These are phyloP conservation scores for Cystofilobasidium bisporidii DNA, from an alignment of 768 basidiomycete genomes.

Conservation along the genomic window DNA sequence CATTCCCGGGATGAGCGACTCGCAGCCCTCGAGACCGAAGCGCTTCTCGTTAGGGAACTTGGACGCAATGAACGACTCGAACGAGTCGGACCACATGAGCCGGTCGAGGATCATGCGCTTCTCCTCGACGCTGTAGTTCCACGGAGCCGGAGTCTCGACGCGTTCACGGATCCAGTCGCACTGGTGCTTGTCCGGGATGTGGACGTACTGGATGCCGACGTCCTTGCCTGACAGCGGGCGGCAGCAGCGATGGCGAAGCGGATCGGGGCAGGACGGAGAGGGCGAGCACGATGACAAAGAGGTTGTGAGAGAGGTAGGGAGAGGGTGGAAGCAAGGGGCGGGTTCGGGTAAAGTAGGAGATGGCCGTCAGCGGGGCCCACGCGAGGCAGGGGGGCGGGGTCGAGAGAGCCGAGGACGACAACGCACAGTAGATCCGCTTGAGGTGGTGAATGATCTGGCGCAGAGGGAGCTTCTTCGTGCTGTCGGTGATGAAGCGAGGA, in stretches of 20 bases:
- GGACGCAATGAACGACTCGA: constrained; percentile 95
- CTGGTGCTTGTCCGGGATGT: constrained; percentile 96
- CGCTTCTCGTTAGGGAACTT: constrained; percentile 99
- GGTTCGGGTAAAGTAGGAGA: not conserved
- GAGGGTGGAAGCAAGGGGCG: too few species aligned
- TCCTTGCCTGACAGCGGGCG: constrained; percentile 54
- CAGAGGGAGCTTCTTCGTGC: constrained; percentile 75
- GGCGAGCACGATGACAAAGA: too few species aligned
- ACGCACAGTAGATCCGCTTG: constrained; percentile 87
- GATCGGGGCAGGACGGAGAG: too few species aligned
- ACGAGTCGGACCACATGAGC: constrained; percentile 99
- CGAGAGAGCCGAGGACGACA: not conserved
- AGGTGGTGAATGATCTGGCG: constrained; percentile 83
- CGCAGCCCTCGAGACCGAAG: constrained; percentile 97
- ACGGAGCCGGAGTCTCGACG: constrained; percentile 86
- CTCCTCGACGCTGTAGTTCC: constrained; percentile 96
- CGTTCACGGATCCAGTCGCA: constrained; percentile 99
- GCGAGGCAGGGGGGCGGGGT: too few species aligned
- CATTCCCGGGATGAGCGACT: constrained; percentile 96
- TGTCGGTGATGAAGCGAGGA: constrained; percentile 82
- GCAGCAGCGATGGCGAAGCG: not conserved
- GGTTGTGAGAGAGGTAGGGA: too few species aligned
- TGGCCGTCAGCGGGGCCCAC: too few species aligned
- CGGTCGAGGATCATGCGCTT: constrained; percentile 99
- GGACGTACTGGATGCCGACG: constrained; percentile 45